A percentile compares a stretch with the other conserved stretches of the same genome.
These are phyloP conservation scores for Aureobasidium sp. DNA, from an alignment of 2,329 filamentous ascomycete species.

Conservation along the genomic window DNA sequence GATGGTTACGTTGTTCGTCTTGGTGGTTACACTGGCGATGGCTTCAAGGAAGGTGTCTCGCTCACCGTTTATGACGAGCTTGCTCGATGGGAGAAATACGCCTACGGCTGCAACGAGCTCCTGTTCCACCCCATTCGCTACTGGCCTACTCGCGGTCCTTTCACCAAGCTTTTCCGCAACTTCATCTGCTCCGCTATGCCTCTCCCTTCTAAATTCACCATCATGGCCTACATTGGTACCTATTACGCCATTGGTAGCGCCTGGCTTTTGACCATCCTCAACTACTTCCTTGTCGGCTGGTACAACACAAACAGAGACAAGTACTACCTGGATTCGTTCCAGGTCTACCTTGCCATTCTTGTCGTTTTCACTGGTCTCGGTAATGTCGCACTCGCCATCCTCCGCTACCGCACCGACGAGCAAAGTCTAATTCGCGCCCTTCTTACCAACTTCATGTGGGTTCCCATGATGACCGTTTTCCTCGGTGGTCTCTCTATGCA, in stretches of 20 bases:
- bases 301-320: constrained; percentile 70
- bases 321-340: constrained; percentile 72
- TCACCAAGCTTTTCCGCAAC: constrained; percentile 67
- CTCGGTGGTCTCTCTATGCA: constrained; percentile 34
- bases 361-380: constrained; percentile 70
- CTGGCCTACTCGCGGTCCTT: constrained; percentile 66
- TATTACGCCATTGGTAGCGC: constrained; percentile 72
- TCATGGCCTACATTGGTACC: constrained; percentile 69
- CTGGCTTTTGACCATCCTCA: constrained; percentile 63
- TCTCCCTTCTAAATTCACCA: constrained; percentile 66
- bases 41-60: constrained; percentile 76
- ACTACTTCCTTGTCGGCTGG: constrained; percentile 72
- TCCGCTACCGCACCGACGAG: constrained; percentile 65
- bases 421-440: constrained; percentile 48
- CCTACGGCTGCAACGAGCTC: constrained; percentile 75
- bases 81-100: constrained; percentile 80
- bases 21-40: constrained; percentile 64
- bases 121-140: constrained; percentile 69
- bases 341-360: constrained; percentile 73
- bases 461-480: constrained; percentile 36
- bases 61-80: constrained; percentile 79
- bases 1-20: constrained; percentile 65
- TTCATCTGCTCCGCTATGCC: constrained; percentile 68
- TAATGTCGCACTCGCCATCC: constrained; percentile 64
- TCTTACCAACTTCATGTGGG: constrained; percentile 57